Evolutionary conservation across 805 yeast species (phyloP).

Genomic region (Nakazawaea ambrosiae): DNA sequence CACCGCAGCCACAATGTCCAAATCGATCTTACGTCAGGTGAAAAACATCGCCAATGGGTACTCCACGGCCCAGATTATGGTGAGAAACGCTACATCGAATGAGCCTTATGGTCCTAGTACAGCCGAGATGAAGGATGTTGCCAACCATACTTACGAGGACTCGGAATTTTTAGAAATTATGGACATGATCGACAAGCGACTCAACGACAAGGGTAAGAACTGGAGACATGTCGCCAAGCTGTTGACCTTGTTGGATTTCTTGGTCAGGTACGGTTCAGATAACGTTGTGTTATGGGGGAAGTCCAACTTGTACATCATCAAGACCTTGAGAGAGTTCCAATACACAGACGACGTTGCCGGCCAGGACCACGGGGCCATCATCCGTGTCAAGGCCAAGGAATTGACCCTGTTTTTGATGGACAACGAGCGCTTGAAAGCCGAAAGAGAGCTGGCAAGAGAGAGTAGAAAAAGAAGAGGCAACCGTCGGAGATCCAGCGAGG

Average conservation of each 20-base stretch:
- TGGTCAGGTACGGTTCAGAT: slow-evolving; percentile 81
- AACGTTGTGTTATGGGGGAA: slow-evolving; percentile 88
- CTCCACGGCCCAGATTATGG: slow-evolving; percentile 76
- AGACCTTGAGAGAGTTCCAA: slow-evolving; percentile 86
- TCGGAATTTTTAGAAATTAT: slow-evolving; percentile 80
- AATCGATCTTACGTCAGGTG: slow-evolving; percentile 70
- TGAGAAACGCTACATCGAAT: slow-evolving; percentile 88
- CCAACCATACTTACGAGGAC: slow-evolving; percentile 60
- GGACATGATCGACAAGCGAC: slow-evolving; percentile 89
- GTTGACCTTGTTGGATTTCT: slow-evolving; percentile 79
- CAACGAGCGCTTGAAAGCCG: slow-evolving; percentile 71
- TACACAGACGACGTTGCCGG: slow-evolving; percentile 66
- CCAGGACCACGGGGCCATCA: slow-evolving; percentile 80
- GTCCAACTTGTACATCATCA: slow-evolving; percentile 80
- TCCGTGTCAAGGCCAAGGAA: slow-evolving; percentile 86
- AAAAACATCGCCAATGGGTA: slow-evolving; percentile 90
- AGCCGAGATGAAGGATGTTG: slow-evolving; percentile 75
- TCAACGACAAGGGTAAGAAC: slow-evolving; percentile 93
- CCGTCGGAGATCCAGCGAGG: slow-evolving; percentile 22
- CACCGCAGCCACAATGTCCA: too few relatives aligned
- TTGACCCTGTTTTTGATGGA: slow-evolving; percentile 73
- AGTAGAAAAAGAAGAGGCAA: slow-evolving; percentile 23
- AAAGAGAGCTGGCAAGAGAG: slow-evolving; percentile 40
- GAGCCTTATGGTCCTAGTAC: slow-evolving; percentile 82
- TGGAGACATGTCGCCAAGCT: slow-evolving; percentile 97